Percentiles rank a stretch among this genome's conserved stretches.
Conservation (phyloP, 139 green algal species). For the Haematococcus lacustris region DNA sequence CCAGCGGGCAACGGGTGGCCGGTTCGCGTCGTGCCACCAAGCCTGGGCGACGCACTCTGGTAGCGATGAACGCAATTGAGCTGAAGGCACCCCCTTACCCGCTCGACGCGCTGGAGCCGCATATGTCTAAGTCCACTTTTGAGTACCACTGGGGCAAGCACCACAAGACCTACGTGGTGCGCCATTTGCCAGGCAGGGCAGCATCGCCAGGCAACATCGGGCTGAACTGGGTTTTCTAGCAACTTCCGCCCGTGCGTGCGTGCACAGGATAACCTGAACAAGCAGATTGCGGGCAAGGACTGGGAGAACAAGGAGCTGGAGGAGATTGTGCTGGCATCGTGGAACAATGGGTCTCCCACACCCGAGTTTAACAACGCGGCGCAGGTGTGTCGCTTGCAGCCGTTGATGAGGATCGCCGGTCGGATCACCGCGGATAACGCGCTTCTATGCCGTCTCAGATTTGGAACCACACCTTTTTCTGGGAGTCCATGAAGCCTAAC, state of each 20-base stretch:
- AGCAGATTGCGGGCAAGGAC: conserved; percentile 84
- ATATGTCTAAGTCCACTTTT: conserved; percentile 56
- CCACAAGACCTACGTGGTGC: conserved; percentile 78
- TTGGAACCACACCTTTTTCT: conserved; percentile 97
- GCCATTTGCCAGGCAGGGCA: too few relatives aligned
- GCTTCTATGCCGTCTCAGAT: conserved; percentile 46
- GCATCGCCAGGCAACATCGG: too few relatives aligned
- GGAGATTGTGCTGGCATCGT: conserved; percentile 65
- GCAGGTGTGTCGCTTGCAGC: conserved; percentile 37
- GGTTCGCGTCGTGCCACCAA: conserved; percentile 10
- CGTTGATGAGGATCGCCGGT: too few relatives aligned
- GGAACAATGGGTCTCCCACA: conserved; percentile 80
- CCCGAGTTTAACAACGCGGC: conserved; percentile 92
- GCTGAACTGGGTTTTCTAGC: too few relatives aligned
- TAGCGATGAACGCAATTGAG: conserved; percentile 28
- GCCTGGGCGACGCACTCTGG: conserved; percentile 11
- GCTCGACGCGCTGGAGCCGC: conserved; percentile 63
- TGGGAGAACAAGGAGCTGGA: conserved; percentile 78
- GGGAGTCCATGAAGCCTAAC: conserved; percentile 77
- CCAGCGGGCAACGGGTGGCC: too few relatives aligned
- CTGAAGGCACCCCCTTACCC: conserved; percentile 48
- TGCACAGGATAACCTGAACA: conserved; percentile 94
- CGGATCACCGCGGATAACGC: too few relatives aligned
- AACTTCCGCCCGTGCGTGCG: too few relatives aligned
- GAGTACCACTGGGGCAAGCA: conserved; percentile 90